These are phyloP conservation scores for Phytophthora multivora DNA, from an alignment of 352 stramenopile species.

Conservation along the genomic window DNA sequence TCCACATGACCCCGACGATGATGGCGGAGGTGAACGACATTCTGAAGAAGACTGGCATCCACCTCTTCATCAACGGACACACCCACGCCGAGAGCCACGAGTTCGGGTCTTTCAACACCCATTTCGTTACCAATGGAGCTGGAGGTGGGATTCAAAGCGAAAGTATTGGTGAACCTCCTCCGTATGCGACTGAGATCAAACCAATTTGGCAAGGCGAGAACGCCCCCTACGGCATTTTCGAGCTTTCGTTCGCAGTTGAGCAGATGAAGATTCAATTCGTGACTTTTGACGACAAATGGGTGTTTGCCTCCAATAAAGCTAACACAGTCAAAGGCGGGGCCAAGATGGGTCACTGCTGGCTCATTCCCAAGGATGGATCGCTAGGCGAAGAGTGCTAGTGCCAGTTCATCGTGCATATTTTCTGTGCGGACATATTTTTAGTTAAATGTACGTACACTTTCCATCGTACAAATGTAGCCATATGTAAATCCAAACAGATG, in stretches of 20 bases:
- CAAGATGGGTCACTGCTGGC: slow-evolving; percentile 64
- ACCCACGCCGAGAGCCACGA: slow-evolving; percentile 79
- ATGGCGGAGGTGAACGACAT: slow-evolving; percentile 69
- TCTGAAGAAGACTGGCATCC: slow-evolving; percentile 47
- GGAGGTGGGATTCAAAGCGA: slow-evolving; percentile 77
- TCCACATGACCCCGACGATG: slow-evolving; percentile 72
- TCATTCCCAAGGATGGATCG: slow-evolving; percentile 70
- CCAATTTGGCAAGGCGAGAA: slow-evolving; percentile 61
- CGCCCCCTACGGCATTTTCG: slow-evolving; percentile 72
- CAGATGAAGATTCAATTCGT: slow-evolving; percentile 69
- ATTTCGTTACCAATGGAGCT: slow-evolving; percentile 77
- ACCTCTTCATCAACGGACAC: slow-evolving; percentile 78
- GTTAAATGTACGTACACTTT: not conserved
- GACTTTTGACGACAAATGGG: slow-evolving; percentile 71
- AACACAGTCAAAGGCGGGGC: slow-evolving; percentile 58
- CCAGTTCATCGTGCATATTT: slow-evolving; percentile 1
- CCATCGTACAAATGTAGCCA: slow-evolving; percentile 5
- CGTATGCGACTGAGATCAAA: slow-evolving; percentile 49
- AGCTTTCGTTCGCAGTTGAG: slow-evolving; percentile 62
- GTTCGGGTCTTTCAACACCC: slow-evolving; percentile 67
- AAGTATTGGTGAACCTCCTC: slow-evolving; percentile 58
- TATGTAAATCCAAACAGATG: not conserved
- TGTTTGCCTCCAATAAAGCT: slow-evolving; percentile 44
- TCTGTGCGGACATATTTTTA: not conserved
- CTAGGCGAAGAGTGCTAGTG: slow-evolving; percentile 32